Evolutionary conservation across 2,329 filamentous ascomycete species (phyloP).

Genomic region (Microthyrium microscopicum): DNA sequence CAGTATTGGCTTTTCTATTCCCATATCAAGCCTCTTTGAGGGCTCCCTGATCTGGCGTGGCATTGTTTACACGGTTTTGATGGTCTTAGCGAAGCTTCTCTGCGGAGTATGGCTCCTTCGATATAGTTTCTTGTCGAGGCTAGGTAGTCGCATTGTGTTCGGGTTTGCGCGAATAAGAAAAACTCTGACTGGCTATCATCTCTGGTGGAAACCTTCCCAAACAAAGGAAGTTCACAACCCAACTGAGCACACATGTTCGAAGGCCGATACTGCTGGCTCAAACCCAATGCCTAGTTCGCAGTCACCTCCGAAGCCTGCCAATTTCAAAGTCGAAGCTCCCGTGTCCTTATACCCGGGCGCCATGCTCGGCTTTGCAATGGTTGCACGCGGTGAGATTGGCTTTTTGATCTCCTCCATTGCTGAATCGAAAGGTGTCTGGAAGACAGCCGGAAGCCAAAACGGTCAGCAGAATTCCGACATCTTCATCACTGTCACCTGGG

Average conservation of each 20-base stretch:
- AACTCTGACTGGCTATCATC: no score
- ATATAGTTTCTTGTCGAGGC: no score
- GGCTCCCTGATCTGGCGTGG: slow-evolving; percentile 53
- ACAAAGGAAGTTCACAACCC: no score
- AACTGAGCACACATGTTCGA: no score
- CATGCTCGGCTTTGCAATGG: slow-evolving; percentile 54
- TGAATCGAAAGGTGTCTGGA: slow-evolving; percentile 35
- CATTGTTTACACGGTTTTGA: slow-evolving; percentile 53
- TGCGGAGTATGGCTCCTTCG: slow-evolving; percentile 26
- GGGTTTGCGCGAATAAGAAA: no score
- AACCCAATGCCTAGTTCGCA: no score
- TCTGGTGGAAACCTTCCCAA: no score
- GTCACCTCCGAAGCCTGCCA: no score
- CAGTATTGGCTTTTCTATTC: slow-evolving; percentile 61
- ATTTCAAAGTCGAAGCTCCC: no score
- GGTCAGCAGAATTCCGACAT: slow-evolving; percentile 23
- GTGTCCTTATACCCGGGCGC: slow-evolving; percentile 49
- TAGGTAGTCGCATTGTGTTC: slow-evolving; percentile 9
- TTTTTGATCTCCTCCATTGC: slow-evolving; percentile 59
- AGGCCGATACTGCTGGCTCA: no score
- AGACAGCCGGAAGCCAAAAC: slow-evolving; percentile 9
- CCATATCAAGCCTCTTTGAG: slow-evolving; percentile 52
- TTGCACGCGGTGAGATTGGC: slow-evolving; percentile 63
- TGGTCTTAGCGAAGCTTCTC: slow-evolving; percentile 36
- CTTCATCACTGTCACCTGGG: slow-evolving; percentile 39